Base-by-base conservation (phyloP, 2,329 filamentous ascomycete species). In the Albophoma yamanashiensis region DNA sequence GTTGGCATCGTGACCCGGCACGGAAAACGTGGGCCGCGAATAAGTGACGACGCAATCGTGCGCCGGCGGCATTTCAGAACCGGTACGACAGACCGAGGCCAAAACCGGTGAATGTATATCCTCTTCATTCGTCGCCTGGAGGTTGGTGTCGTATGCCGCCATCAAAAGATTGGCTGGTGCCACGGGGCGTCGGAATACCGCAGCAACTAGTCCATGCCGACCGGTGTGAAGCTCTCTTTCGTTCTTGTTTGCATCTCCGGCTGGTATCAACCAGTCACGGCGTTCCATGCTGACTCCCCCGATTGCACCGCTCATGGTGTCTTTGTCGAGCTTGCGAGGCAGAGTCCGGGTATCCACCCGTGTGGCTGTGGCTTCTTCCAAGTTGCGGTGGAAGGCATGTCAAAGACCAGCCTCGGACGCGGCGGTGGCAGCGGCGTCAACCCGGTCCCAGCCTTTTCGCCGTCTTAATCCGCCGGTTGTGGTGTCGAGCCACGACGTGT, bases 41-140 rank as follows among this genome's bases (percentile, higher is more conserved):
- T 40, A 17, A 43, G 39, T 27, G 27, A 31, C 39, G 39, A 57
- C 12, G 22, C 25, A 20, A 31, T 57, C 56, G 34, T 43, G 42
- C 20, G 56, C 45, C 20, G 27, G 22, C 38, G 11, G 9, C 56
- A 36, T 39, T 20, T 34, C 17, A 36, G 45, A 34, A 34, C 36
- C 47, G 15, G 56, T 55, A 39, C 47, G n/a, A 56, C 47, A 22
- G 27, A 58, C 47, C n/a, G 17, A 4, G 27, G 38, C 42, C 56
- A 56, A 36, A 25, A 20, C 42, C 59, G 59, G 59, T 61, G 56
- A 61, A 55, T 22, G 50, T 43, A 27, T 50, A 2, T 17, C 36
- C 11, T 27, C 20, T n/a, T 31, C 11, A 60, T 58, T 60, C 59
- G 56, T 61, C 42, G 40, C 39, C 43, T 12, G 52, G 55, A 40